Base-by-base conservation (phyloP, 2,329 filamentous ascomycete genomes). In the Penicillium psychrosexuale region DNA sequence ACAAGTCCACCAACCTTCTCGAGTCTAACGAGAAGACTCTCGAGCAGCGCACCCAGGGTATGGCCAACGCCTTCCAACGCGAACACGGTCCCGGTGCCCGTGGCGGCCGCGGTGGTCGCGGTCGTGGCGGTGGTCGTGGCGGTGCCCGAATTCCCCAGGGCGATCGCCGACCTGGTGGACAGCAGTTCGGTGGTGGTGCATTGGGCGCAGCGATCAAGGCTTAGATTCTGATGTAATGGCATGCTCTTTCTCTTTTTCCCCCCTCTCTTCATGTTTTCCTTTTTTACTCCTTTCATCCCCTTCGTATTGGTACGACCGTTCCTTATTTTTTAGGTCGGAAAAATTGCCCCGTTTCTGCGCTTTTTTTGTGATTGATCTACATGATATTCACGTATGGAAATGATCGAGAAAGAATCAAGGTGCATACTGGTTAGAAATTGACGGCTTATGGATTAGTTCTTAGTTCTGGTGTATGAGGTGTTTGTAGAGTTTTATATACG, bases 21-120 rank as follows among this genome's bases (percentile, higher is more conserved):
- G 95, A 99, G 82, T 87, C 87, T 66, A 99, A 99, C 79, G 94
- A 99, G 82, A 88, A 95, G 75, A 96, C 93, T 24, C 83, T 99
- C 66, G 94, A 99, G 82, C 92, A 97, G 75, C 86, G 94, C 72
- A 97, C 95, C 66, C 91, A 97, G 75, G 94, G 94, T 66, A 96
- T 92, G 65, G 87, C 90, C 56, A 96, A 96, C 70, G 93, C 91
- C 28, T 97, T 97, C 77, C 92, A 97, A 81, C 82, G 93, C 73
- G 91, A 96, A 79, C 89, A 90, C 62, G 90, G 89, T 54, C 84
- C 88, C 61, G 89, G 84, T 60, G 78, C 85, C 73, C 69, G 84
- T 76, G 83, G 87, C 58, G 86, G 88, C 39, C 79, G 84, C 51
- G 79, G 84, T 15, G 57, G 63, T 51, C 79, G 84, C 27, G 60